Evolutionary conservation across 371 early-diverging fungal species (phyloP), one percentile per base, ranked within the genome.

Genomic region (Zancudomyces culisetae): DNA sequence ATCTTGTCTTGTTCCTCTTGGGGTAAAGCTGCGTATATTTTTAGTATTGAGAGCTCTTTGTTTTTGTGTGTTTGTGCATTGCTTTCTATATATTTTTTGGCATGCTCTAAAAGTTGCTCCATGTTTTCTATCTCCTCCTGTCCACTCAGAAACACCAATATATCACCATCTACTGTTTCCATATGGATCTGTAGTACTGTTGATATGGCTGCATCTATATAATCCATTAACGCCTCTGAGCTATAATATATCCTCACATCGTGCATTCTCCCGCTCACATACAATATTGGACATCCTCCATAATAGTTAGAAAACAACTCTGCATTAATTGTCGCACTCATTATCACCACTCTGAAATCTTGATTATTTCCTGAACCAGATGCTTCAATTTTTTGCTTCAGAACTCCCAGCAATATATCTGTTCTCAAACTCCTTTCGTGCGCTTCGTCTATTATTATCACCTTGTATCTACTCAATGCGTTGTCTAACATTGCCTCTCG

Each of bases 351-450:
- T 40, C 70, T 66, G 2, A 86, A 53, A 51, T 83, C 80, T 0
- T 69, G 65, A 1, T 60, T 46, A 52, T 71, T 55, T n/a, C 74
- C 61, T 39, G 67, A 35, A 76, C 72, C 53, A 73, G 63, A 65
- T 87, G 85, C 43, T 87, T 83, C 35, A 6, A 35, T 15, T 35
- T 35, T 10, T 21, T 74, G 76, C 59, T 92, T 90, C 22, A 90
- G 71, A 82, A 88, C 84, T 20, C 93, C 95, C 60, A 99, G 84
- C 35, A 99, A 60, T 56, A 99, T 81, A 66, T 99, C 99, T 0
- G 98, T 98, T 47, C 95, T 75, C 51, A 95, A 56, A 1, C 90
- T 95, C 45, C 98, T 80, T 70, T 99, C 99, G 70, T 99, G 99
- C 1, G 97, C 98, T 67, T 99, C 99, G 60, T 99, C 99, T 28